phyloP scores from a whole-genome alignment of 1,284 basidiomycete species.

The Cystobasidium slooffiae region DNA sequence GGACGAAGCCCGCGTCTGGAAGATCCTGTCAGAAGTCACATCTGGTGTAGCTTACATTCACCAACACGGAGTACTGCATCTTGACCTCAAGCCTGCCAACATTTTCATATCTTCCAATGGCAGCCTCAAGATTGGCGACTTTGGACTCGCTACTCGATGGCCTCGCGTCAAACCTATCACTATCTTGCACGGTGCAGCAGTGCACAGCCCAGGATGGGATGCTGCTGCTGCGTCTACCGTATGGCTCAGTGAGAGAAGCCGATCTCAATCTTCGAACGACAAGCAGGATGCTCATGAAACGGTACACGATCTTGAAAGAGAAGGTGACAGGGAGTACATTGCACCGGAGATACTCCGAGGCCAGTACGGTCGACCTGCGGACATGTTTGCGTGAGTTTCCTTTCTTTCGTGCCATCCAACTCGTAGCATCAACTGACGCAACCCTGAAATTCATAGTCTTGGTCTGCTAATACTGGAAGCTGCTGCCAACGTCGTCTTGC shows the following conservation, averaged over 20 bases:
- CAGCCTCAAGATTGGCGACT: slow-evolving; percentile 95
- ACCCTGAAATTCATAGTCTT: slow-evolving; percentile 64
- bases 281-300: slow-evolving; percentile 23
- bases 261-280: slow-evolving; percentile 46
- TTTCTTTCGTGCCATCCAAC: background rate
- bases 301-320: slow-evolving; percentile 77
- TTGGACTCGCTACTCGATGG: slow-evolving; percentile 77
- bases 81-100: slow-evolving; percentile 98
- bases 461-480: slow-evolving; percentile 95
- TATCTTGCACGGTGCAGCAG: slow-evolving; percentile 50
- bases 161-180: slow-evolving; percentile 45
- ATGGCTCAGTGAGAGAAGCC: slow-evolving; percentile 46
- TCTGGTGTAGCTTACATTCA: slow-evolving; percentile 83
- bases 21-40: slow-evolving; percentile 87
- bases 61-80: slow-evolving; percentile 83
- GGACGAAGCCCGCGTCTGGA: slow-evolving; percentile 95
- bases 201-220: slow-evolving; percentile 48
- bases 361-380: slow-evolving; percentile 87
- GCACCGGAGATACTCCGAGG: slow-evolving; percentile 97
- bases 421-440: background rate
- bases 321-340: slow-evolving; percentile 97
- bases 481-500: slow-evolving; percentile 92
- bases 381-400: slow-evolving; percentile 84
- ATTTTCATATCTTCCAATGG: slow-evolving; percentile 89
- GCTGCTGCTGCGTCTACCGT: slow-evolving; percentile 19